A percentile compares a stretch with the other conserved stretches of the same genome.
Conservation (phyloP, 148 eudicot genomes). For the Fallopia convolvulus region DNA sequence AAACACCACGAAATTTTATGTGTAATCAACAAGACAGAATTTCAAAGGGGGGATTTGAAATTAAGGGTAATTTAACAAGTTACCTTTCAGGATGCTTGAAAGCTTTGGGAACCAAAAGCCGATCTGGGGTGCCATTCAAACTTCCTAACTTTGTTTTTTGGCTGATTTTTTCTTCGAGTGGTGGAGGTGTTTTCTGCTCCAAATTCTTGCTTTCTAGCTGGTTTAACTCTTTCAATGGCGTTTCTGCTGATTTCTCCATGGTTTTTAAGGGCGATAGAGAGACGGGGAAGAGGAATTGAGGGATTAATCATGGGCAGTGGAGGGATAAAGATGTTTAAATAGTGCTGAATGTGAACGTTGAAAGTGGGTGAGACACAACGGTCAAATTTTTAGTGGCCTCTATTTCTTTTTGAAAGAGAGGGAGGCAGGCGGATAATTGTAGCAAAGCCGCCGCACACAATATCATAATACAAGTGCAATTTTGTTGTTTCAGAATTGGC, state of each 20-base stretch:
- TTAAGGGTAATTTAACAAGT: not conserved
- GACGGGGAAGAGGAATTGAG: not conserved
- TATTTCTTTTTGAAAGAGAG: not conserved
- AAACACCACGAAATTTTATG: not conserved
- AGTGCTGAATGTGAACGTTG: constrained; percentile 7
- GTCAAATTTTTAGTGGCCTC: not conserved
- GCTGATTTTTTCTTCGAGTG: not conserved
- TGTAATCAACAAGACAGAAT: not conserved
- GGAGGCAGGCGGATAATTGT: not conserved
- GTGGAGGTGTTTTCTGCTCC: not conserved
- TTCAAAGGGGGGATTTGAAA: not conserved
- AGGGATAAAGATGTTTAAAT: not conserved
- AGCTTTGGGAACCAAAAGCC: constrained; percentile 36
- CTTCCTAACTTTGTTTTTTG: not conserved
- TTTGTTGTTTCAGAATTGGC: not conserved
- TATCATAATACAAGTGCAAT: not conserved
- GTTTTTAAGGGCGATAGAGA: not conserved
- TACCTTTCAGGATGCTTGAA: constrained; percentile 50
- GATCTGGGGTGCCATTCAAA: constrained; percentile 25
- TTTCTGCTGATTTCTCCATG: not conserved
- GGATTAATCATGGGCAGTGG: not conserved
- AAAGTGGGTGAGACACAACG: not conserved
- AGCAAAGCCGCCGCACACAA: constrained; percentile 3
- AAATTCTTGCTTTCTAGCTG: not conserved
- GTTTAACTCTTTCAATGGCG: constrained; percentile 13